phyloP scores from a whole-genome alignment of 2,329 filamentous ascomycete genomes.

The Aphanoascus verrucosus region DNA sequence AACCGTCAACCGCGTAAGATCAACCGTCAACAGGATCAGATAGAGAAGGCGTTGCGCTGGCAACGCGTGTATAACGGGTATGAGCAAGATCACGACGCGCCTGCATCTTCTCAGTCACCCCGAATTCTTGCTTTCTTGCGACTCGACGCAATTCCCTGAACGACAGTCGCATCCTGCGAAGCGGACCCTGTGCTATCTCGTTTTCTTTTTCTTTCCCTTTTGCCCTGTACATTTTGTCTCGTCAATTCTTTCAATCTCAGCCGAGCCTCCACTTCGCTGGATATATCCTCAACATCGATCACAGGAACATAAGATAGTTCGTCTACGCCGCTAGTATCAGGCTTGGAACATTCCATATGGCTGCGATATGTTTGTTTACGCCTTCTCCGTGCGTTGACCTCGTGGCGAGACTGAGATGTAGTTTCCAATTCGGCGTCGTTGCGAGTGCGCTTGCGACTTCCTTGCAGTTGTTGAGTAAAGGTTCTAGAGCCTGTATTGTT shows the following conservation, averaged over 20 bases:
- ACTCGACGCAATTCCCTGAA: not conserved
- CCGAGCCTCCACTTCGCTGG: conserved; percentile 37
- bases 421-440: conserved; percentile 3
- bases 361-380: not conserved
- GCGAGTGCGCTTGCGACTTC: conserved; percentile 18
- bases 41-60: not conserved
- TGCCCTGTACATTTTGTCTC: conserved; percentile 24
- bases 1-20: not conserved
- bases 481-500: conserved; percentile 16
- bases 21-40: not conserved
- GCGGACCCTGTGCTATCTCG: conserved; percentile 28
- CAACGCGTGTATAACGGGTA: not conserved
- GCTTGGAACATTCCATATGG: not conserved
- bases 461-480: conserved; percentile 11
- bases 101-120: not conserved
- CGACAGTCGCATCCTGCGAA: not conserved
- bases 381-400: not conserved
- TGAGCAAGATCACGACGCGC: too few relatives aligned
- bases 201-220: conserved; percentile 33
- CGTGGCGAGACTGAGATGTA: not conserved
- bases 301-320: not conserved
- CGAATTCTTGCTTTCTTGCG: not conserved
- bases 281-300: conserved; percentile 36
- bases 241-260: conserved; percentile 35
- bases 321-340: not conserved